Evolutionary conservation across 148 eudicot species (phyloP), one percentile per base, ranked within the genome.

Genomic region (Pharnaceum exiguum): DNA sequence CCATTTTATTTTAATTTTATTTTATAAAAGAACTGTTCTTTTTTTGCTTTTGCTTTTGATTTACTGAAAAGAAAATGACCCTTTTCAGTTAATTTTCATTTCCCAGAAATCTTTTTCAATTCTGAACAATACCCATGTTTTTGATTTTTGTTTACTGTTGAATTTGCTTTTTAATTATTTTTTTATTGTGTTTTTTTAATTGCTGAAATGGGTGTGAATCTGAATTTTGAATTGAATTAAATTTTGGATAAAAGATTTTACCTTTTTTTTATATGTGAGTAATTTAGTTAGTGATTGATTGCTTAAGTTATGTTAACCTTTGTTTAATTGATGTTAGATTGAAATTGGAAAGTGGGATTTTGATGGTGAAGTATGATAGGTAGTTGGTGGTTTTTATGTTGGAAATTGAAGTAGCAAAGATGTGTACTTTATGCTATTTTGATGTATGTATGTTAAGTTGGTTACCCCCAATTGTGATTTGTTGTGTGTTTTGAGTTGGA

Each of bases 1-100:
- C 62, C 45, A 47, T 69, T 52, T 48, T 30, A 25, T 5, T 18
- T 16, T 45, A 31, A 53, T 51, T 23, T 12, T 32, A 18, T 49
- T 22, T n/a, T n/a, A n/a, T n/a, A n/a, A n/a, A n/a, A n/a, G n/a
- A n/a, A n/a, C n/a, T n/a, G n/a, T n/a, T 43, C 17, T 15, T 24
- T 45, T 63, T 31, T 6, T 12, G 25, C 28, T 33, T 53, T 53
- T 53, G 0, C n/a, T n/a, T n/a, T n/a, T n/a, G n/a, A n/a, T 18
- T 37, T 2, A 5, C 11, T 9, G 39, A 51, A 51, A 32, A 17
- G 30, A 3, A n/a, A n/a, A n/a, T 22, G 12, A 19, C 0, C 6
- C n/a, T 53, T 18, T n/a, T n/a, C n/a, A n/a, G n/a, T n/a, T n/a
- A n/a, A n/a, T n/a, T n/a, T n/a, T n/a, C n/a, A n/a, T n/a, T n/a